Evolutionary conservation across 1,284 basidiomycete genomes (phyloP).

Genomic region (Ceratobasidium sp.): DNA sequence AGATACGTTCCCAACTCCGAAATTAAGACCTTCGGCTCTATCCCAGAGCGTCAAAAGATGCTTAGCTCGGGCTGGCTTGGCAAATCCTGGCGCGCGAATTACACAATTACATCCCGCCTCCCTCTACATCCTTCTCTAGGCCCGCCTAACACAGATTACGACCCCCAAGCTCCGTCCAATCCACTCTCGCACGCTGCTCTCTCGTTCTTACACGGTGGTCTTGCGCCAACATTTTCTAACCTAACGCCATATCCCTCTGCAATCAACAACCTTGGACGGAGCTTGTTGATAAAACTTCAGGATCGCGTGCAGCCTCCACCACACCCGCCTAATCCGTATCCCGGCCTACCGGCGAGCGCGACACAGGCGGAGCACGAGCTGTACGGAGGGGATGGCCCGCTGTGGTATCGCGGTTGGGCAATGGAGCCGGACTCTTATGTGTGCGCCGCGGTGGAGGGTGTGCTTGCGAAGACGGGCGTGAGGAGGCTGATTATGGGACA

Average conservation of each 20-base stretch:
- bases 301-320: constrained; percentile 75
- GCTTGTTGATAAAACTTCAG: constrained; percentile 76
- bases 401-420: constrained; percentile 95
- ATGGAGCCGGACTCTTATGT: constrained; percentile 75
- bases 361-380: constrained; percentile 76
- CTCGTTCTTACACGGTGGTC: constrained; percentile 90
- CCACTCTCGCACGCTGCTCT: constrained; percentile 80
- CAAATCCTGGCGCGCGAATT: constrained; percentile 86
- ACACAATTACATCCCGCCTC: constrained; percentile 84
- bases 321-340: constrained; percentile 84
- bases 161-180: constrained; percentile 58
- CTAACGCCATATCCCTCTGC: constrained; percentile 83
- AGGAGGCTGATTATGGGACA: constrained; percentile 94
- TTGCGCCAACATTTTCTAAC: constrained; percentile 79
- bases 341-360: constrained; percentile 76
- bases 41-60: constrained; percentile 76
- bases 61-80: constrained; percentile 84
- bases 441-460: constrained; percentile 77
- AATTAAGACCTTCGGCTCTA: constrained; percentile 83
- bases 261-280: constrained; percentile 80
- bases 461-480: constrained; percentile 80
- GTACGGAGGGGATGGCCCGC: constrained; percentile 81
- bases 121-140: constrained; percentile 80
- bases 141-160: constrained; percentile 78
- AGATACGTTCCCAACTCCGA: constrained; percentile 88